Evolutionary conservation across 352 stramenopile species (phyloP).

Genomic region (Globisporangium polare): DNA sequence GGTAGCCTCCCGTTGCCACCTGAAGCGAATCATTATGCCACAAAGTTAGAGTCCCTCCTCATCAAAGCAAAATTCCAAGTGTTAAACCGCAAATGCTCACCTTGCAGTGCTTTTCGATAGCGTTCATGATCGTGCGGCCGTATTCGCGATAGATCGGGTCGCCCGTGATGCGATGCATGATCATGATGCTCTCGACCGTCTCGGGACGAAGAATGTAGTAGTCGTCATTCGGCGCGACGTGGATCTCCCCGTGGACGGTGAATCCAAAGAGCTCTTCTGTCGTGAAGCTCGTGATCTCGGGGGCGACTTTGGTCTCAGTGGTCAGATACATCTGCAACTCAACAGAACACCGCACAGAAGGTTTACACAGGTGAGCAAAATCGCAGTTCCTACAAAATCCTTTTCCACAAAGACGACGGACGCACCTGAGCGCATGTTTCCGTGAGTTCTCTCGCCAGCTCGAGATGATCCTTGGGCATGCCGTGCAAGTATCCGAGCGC

Average conservation of each 20-base stretch:
- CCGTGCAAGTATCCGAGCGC: conserved; percentile 61
- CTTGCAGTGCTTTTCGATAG: conserved; percentile 67
- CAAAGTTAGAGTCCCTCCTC: not conserved
- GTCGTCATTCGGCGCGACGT: conserved; percentile 24
- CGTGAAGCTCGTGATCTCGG: conserved; percentile 71
- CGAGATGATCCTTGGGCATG: conserved; percentile 46
- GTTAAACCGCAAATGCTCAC: conserved; percentile 13
- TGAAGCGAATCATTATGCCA: conserved; percentile 10
- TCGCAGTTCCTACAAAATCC: not conserved
- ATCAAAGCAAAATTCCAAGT: not conserved
- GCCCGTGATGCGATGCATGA: conserved; percentile 84
- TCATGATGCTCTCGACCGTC: conserved; percentile 87
- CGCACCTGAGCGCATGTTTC: conserved; percentile 65
- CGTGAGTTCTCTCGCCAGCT: conserved; percentile 67
- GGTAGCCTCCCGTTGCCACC: conserved; percentile 58
- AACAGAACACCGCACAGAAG: not conserved
- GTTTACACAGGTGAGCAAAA: not conserved
- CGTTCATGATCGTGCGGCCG: conserved; percentile 76
- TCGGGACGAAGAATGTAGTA: conserved; percentile 82
- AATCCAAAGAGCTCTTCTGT: conserved; percentile 16
- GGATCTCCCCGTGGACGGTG: conserved; percentile 17
- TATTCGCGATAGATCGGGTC: conserved; percentile 77
- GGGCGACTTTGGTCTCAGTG: conserved; percentile 52
- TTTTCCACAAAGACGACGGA: not conserved
- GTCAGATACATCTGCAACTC: conserved; percentile 65